Conservation (phyloP, 75 land plant genomes). For the Ceratopteris richardii region DNA sequence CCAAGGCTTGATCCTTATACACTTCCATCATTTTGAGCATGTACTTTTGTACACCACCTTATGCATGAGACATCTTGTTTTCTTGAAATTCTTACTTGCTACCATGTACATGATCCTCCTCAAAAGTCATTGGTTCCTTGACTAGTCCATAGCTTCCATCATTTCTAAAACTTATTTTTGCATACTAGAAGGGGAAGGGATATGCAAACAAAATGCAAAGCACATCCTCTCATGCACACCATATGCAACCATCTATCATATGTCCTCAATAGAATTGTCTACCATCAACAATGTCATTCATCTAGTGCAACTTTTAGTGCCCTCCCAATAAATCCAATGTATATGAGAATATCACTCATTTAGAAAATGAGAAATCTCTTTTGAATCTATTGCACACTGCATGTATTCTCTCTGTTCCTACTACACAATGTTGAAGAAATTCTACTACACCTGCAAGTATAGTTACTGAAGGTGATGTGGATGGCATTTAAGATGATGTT, state of each 20-base stretch:
- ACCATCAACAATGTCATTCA: constrained; percentile 76
- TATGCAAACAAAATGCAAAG: constrained; percentile 50
- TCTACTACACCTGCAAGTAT: no score
- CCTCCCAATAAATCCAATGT: constrained; percentile 83
- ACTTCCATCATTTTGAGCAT: no score
- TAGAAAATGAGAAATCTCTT: constrained; percentile 36
- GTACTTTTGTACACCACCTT: no score
- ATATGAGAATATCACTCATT: constrained; percentile 54
- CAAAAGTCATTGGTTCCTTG: constrained; percentile 87
- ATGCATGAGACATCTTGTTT: no score
- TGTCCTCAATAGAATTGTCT: constrained; percentile 57
- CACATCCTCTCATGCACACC: constrained; percentile 35
- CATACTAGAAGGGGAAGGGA: constrained; percentile 61
- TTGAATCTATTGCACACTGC: constrained; percentile 75
- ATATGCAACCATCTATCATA: neutral
- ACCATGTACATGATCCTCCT: no score
- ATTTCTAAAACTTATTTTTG: constrained; percentile 80
- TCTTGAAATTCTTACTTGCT: no score
- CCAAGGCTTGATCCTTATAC: no score
- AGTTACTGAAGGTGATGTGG: no score
- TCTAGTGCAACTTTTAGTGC: constrained; percentile 64
- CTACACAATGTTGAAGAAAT: no score
- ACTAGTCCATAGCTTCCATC: constrained; percentile 66
- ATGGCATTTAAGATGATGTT: no score
- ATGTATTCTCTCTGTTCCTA: no score